phyloP scores from a whole-genome alignment of 441 rosid genomes.

The Daphne laureola region DNA sequence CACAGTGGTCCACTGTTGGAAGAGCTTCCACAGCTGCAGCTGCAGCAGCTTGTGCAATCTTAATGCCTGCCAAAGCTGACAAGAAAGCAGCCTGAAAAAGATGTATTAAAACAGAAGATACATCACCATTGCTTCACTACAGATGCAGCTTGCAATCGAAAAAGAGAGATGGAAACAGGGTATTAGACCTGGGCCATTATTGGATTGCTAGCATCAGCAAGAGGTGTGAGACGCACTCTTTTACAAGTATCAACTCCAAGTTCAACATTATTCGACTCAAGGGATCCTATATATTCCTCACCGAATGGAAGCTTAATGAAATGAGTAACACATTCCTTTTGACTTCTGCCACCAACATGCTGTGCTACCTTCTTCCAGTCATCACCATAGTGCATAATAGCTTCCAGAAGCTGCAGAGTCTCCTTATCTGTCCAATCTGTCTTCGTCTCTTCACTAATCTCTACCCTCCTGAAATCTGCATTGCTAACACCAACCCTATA shows the following conservation, averaged over 20 bases:
- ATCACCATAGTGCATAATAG: slow-evolving; percentile 72
- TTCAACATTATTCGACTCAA: slow-evolving; percentile 31
- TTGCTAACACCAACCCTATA: slow-evolving; percentile 69
- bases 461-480: slow-evolving; percentile 84
- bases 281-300: slow-evolving; percentile 43
- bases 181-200: slow-evolving; percentile 82
- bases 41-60: slow-evolving; percentile 81
- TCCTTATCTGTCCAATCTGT: slow-evolving; percentile 90
- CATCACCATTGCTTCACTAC: no score
- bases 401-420: slow-evolving; percentile 73
- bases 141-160: no score
- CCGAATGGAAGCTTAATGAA: slow-evolving; percentile 87
- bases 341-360: slow-evolving; percentile 74
- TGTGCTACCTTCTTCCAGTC: slow-evolving; percentile 92
- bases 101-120: neutral
- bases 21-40: slow-evolving; percentile 58
- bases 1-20: slow-evolving; percentile 33
- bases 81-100: slow-evolving; percentile 73
- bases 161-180: no score
- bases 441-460: slow-evolving; percentile 65
- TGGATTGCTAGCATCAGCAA: slow-evolving; percentile 99
- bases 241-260: slow-evolving; percentile 38
- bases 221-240: slow-evolving; percentile 61
- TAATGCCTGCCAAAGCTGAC: slow-evolving; percentile 76
- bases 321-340: slow-evolving; percentile 74